Evolutionary conservation across 2,329 filamentous ascomycete species (phyloP).

Genomic region (Trichoderma semiorbis): DNA sequence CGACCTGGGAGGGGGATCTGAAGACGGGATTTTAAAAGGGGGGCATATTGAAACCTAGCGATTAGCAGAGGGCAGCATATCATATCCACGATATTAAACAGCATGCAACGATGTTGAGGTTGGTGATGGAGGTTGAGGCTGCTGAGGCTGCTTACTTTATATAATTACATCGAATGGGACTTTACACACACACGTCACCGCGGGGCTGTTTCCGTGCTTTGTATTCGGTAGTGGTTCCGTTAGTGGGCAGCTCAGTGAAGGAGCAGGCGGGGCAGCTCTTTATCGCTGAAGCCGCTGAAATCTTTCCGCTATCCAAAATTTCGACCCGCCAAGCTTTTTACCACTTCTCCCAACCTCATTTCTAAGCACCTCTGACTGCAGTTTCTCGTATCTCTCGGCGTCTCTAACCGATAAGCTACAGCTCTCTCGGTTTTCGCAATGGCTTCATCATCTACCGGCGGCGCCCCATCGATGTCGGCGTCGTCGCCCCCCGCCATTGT

Average conservation of each 20-base stretch:
- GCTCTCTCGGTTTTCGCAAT: constrained; percentile 21
- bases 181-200: constrained; percentile 5
- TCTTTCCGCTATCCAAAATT: constrained; percentile 11
- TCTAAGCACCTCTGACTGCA: not conserved
- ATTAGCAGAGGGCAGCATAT: not conserved
- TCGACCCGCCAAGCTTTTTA: constrained; percentile 2
- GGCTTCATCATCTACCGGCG: constrained; percentile 34
- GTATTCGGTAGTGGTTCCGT: not conserved
- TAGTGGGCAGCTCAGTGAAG: not conserved
- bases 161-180: not conserved
- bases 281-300: not conserved
- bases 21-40: not conserved
- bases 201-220: not conserved
- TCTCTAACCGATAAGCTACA: not conserved
- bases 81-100: not conserved
- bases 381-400: not conserved
- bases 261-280: constrained; percentile 18
- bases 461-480: constrained; percentile 25
- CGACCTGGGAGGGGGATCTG: not conserved
- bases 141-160: not conserved
- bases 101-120: not conserved
- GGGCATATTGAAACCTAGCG: not conserved
- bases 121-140: not conserved
- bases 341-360: not conserved
- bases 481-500: constrained; percentile 71